Percentiles rank a stretch among this genome's conserved stretches.
Evolutionary conservation across 805 yeast genomes (phyloP).

Genomic region (Blastobotrys chiropterorum): DNA sequence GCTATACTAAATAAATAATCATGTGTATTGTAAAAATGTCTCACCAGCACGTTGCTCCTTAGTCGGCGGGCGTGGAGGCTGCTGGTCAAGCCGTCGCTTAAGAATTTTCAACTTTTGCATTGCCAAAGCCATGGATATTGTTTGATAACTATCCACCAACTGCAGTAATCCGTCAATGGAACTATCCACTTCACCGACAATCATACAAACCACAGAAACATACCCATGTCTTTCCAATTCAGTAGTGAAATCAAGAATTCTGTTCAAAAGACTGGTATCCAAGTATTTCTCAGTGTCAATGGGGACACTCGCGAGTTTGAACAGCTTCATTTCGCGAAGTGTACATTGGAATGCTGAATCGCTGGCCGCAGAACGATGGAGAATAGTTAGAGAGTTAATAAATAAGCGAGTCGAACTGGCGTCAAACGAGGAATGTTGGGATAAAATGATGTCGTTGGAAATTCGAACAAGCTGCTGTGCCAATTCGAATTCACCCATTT

Average conservation of each 20-base stretch:
- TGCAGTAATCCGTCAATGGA: not conserved
- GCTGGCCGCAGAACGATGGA: not conserved
- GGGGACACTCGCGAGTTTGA: not conserved
- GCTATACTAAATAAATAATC: not conserved
- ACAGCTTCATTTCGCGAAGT: not conserved
- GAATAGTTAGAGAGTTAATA: not conserved
- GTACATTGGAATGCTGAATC: not conserved
- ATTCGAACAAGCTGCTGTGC: not conserved
- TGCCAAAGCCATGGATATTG: conserved; percentile 3
- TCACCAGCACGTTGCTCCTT: not conserved
- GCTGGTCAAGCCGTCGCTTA: not conserved
- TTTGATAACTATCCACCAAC: not conserved
- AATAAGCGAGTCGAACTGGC: not conserved
- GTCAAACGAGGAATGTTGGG: not conserved
- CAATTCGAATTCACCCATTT: not conserved
- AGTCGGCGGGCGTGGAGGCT: not conserved
- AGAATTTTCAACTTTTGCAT: conserved; percentile 1
- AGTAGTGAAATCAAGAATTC: not conserved
- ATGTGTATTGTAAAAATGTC: not conserved
- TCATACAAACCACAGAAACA: not conserved
- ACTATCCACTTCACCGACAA: not conserved
- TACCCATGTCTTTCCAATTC: not conserved
- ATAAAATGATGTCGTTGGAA: not conserved
- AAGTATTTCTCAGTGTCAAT: not conserved
- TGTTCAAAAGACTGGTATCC: not conserved